phyloP scores from a whole-genome alignment of 2,329 filamentous ascomycete species.

The Neopestalotiopsis sp. region DNA sequence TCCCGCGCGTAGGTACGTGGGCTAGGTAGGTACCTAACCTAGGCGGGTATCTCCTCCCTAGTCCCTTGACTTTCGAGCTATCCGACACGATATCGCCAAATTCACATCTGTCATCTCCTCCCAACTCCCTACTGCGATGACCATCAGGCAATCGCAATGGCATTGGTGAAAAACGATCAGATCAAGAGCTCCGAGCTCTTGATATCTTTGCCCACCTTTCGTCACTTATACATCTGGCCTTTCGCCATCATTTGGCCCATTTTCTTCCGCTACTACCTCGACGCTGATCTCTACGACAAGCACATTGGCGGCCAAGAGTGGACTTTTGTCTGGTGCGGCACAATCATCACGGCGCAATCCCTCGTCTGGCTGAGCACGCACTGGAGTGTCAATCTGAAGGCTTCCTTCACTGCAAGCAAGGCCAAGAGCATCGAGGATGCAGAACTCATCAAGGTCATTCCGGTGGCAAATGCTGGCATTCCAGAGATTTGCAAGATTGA shows the following conservation, averaged over 20 bases:
- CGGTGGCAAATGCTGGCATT: constrained; percentile 84
- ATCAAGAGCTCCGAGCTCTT: constrained; percentile 88
- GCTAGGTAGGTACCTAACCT: no score
- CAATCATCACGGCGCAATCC: constrained; percentile 86
- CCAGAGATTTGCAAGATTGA: constrained; percentile 86
- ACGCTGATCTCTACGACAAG: constrained; percentile 81
- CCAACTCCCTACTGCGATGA: not conserved
- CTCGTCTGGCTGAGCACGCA: constrained; percentile 95
- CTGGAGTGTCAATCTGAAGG: constrained; percentile 91
- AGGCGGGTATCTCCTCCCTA: no score
- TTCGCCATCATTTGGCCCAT: constrained; percentile 91
- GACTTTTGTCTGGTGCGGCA: constrained; percentile 93
- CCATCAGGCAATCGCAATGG: not conserved
- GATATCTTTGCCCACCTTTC: constrained; percentile 78
- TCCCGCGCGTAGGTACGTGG: no score
- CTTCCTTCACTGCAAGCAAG: constrained; percentile 78
- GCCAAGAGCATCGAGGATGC: constrained; percentile 75
- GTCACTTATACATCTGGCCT: constrained; percentile 92
- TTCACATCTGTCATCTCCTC: no score
- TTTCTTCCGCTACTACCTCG: constrained; percentile 88
- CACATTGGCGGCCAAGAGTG: constrained; percentile 95
- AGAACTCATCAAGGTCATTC: constrained; percentile 89
- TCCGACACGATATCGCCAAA: no score
- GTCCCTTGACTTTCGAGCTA: no score
- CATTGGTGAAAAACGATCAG: constrained; percentile 84